Evolutionary conservation across 192 early-diverging fungal genomes (phyloP), one percentile per base, ranked within the genome.

Genomic region (Coemansia sp.): DNA sequence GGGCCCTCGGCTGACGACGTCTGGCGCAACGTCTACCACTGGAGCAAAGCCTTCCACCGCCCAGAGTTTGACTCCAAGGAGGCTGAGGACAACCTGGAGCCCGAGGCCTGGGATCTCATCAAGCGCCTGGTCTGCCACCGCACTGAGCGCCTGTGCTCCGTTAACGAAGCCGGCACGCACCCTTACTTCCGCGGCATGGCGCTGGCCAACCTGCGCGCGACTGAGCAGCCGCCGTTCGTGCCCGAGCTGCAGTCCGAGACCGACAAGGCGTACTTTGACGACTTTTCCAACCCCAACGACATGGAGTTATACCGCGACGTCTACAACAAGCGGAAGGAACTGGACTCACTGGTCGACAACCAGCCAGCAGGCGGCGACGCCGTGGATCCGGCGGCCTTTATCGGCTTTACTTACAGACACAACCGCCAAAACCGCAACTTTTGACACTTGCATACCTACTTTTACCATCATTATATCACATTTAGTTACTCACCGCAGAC

Each of bases 21-120:
- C 8, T 94, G 94, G 89, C 86, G 90, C 68, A 95, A 94, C 77
- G 88, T 95, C 10, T 92, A 90, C 83, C 88, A 93, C 78, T 94
- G 91, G 91, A 68, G 77, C 40, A 84, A 84, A 46, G 90, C 93
- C 0, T 84, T 95, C 68, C 89, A 88, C 71, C 70, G 90, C n/a
- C 94, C 94, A 24, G 83, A 90, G 40, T 95, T 93, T 74, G 82
- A 86, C 45, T 91, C 91, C 10, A 77, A 82, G 32, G 93, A 94
- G 69, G 89, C 86, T 42, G 92, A 91, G 71, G 87, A 90, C 63
- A 94, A 92, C 68, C 62, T 96, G 43, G 84, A 87, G 0, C 87
- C 93, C 60, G 82, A 86, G 17, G 89, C 91, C 6, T 94, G 94
- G 93, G 84, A 88, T 49, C 80, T 96, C 27, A 90, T 94, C 46